Percentiles rank a stretch among this genome's conserved stretches.
Evolutionary conservation across 2,329 filamentous ascomycete species (phyloP).

Genomic region (Dothideomycetidae sp.): DNA sequence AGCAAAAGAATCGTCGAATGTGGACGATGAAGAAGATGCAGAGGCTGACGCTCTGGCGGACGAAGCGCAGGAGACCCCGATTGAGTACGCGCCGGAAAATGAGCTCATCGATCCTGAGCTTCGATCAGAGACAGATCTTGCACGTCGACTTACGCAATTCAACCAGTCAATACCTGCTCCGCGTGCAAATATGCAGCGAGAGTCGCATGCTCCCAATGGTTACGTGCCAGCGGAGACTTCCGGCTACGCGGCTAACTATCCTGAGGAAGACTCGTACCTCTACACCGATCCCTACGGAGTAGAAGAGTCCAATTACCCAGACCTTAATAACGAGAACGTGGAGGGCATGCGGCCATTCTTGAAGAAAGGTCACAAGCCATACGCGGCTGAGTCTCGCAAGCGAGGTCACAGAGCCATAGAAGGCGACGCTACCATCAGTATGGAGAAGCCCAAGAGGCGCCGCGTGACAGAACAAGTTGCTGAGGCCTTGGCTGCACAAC

Average conservation of each 20-base stretch:
- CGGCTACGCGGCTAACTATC: constrained; percentile 17
- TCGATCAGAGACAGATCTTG: constrained; percentile 15
- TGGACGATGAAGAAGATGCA: constrained; percentile 33
- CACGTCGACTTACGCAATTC: constrained; percentile 18
- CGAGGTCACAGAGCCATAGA: constrained; percentile 13
- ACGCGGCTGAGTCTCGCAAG: constrained; percentile 13
- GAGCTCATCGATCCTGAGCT: constrained; percentile 13
- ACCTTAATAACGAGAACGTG: constrained; percentile 14
- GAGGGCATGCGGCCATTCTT: constrained; percentile 13
- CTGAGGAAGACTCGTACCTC: constrained; percentile 10
- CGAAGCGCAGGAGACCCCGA: constrained; percentile 25
- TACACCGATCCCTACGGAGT: constrained; percentile 17
- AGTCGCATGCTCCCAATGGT: constrained; percentile 15
- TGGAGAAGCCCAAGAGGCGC: constrained; percentile 24
- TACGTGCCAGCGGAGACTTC: constrained; percentile 19
- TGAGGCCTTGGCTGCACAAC: constrained; percentile 14
- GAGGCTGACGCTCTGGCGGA: constrained; percentile 18
- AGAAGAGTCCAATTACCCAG: constrained; percentile 16
- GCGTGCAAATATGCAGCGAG: constrained; percentile 19
- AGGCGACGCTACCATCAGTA: constrained; percentile 24
- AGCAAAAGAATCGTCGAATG: constrained; percentile 33
- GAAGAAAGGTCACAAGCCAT: constrained; percentile 12
- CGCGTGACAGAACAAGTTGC: constrained; percentile 18
- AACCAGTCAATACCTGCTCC: constrained; percentile 17
- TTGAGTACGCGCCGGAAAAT: constrained; percentile 28